A percentile compares a stretch with the other conserved stretches of the same genome.
Evolutionary conservation across 352 stramenopile species (phyloP).

Genomic region (Globisporangium apiculatum): DNA sequence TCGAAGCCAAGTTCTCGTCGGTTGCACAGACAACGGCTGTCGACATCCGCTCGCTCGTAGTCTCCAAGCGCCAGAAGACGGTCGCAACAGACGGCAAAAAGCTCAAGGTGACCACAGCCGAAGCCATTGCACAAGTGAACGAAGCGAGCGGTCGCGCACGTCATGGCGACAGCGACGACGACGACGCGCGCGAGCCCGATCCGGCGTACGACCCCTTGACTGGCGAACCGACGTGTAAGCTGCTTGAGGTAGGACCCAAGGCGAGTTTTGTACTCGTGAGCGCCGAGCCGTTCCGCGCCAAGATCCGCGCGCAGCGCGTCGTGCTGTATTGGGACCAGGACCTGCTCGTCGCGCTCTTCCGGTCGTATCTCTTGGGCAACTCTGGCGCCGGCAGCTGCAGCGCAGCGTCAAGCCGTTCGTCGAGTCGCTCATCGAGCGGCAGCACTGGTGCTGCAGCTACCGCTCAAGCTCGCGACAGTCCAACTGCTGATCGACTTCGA

Average conservation of each 20-base stretch:
- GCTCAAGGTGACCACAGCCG: slow-evolving; percentile 21
- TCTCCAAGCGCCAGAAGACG: slow-evolving; percentile 31
- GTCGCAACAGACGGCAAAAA: slow-evolving; percentile 14
- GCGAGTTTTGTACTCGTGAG: slow-evolving; percentile 46
- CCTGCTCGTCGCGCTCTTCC: slow-evolving; percentile 48
- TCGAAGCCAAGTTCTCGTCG: slow-evolving; percentile 62
- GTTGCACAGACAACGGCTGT: slow-evolving; percentile 37
- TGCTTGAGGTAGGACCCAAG: slow-evolving; percentile 53
- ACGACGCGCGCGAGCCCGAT: slow-evolving; percentile 18
- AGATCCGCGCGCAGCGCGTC: slow-evolving; percentile 41
- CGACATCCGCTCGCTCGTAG: slow-evolving; percentile 31
- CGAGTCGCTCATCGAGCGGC: slow-evolving; percentile 23
- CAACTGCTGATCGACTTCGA: too few relatives aligned
- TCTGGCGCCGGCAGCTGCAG: slow-evolving; percentile 15
- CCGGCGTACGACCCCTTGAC: slow-evolving; percentile 35
- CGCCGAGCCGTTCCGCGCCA: slow-evolving; percentile 40
- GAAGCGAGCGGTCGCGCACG: slow-evolving; percentile 6
- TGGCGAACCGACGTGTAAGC: slow-evolving; percentile 31
- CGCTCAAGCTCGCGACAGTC: background rate
- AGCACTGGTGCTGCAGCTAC: background rate
- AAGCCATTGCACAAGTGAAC: slow-evolving; percentile 31
- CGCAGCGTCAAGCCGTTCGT: slow-evolving; percentile 18
- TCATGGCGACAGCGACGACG: background rate
- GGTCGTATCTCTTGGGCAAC: slow-evolving; percentile 40
- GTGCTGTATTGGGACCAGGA: slow-evolving; percentile 71